Evolutionary conservation across 2,329 filamentous ascomycete genomes (phyloP).

Genomic region (Claviceps fusiformis): DNA sequence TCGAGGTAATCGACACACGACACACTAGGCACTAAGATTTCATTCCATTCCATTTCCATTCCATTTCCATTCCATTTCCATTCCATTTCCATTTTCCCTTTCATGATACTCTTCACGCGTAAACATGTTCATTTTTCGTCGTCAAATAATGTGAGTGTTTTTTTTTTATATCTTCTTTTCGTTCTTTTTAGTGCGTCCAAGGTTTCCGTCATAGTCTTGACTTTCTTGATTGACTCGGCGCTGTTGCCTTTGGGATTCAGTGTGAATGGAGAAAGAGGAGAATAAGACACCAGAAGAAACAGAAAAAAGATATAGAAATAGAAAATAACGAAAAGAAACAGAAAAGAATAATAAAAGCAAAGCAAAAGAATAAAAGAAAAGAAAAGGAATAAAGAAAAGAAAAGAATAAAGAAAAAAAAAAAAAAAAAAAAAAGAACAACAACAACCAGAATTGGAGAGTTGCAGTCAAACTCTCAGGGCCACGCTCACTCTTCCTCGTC

Average conservation of each 20-base stretch:
- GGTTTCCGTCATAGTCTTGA: background rate
- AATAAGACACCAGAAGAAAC: too few species aligned
- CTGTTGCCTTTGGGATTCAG: background rate
- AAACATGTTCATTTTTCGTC: background rate
- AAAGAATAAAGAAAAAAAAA: background rate
- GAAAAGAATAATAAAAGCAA: too few species aligned
- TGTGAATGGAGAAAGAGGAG: background rate
- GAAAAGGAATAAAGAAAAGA: background rate
- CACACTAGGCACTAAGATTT: background rate
- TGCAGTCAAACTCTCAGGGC: background rate
- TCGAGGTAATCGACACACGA: background rate
- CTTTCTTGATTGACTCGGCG: background rate
- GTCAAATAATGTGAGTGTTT: background rate
- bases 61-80: background rate
- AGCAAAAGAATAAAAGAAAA: background rate
- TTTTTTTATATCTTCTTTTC: background rate
- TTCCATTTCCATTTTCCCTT: background rate
- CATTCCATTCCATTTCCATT: background rate
- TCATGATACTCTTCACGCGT: background rate
- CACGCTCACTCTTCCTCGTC: slow-evolving; percentile 47
- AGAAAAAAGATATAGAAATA: too few species aligned
- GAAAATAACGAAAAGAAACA: too few species aligned
- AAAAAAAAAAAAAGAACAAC: background rate
- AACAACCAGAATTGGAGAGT: background rate
- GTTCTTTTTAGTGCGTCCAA: background rate